A percentile compares a stretch with the other conserved stretches of the same genome.
These are phyloP conservation scores for Kuraishia cidri DNA, from an alignment of 805 yeast species.

Conservation along the genomic window DNA sequence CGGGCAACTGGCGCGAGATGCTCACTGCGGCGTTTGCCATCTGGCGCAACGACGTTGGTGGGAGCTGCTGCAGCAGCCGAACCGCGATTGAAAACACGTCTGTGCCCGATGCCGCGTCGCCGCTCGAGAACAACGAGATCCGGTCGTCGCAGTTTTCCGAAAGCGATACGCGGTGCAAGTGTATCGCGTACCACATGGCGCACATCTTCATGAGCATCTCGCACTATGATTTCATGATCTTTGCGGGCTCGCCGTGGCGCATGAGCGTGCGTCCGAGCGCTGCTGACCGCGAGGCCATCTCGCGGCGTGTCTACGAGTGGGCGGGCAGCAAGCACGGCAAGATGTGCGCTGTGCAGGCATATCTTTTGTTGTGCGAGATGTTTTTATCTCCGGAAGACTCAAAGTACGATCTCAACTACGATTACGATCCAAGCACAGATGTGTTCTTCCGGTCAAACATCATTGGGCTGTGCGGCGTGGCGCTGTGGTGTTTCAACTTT, in stretches of 20 bases:
- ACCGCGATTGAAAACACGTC: constrained; percentile 19
- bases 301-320: constrained; percentile 44
- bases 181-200: constrained; percentile 64
- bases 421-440: constrained; percentile 43
- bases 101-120: background rate
- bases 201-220: constrained; percentile 65
- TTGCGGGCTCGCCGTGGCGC: constrained; percentile 76
- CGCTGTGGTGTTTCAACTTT: constrained; percentile 45
- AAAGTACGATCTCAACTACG: constrained; percentile 27
- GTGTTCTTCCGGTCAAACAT: constrained; percentile 35
- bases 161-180: constrained; percentile 44
- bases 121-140: constrained; percentile 10
- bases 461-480: constrained; percentile 29
- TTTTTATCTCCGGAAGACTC: constrained; percentile 44
- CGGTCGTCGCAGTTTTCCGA: constrained; percentile 20
- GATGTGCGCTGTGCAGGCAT: constrained; percentile 51
- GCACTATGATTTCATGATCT: constrained; percentile 71
- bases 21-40: constrained; percentile 63
- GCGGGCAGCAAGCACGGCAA: constrained; percentile 37
- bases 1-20: constrained; percentile 59
- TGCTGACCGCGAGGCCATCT: constrained; percentile 37
- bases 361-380: constrained; percentile 53
- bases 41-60: constrained; percentile 46
- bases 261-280: constrained; percentile 58
- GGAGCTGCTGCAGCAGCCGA: constrained; percentile 22